phyloP scores from a whole-genome alignment of 1,139 yeast species.

The Diutina scorzettiae region DNA sequence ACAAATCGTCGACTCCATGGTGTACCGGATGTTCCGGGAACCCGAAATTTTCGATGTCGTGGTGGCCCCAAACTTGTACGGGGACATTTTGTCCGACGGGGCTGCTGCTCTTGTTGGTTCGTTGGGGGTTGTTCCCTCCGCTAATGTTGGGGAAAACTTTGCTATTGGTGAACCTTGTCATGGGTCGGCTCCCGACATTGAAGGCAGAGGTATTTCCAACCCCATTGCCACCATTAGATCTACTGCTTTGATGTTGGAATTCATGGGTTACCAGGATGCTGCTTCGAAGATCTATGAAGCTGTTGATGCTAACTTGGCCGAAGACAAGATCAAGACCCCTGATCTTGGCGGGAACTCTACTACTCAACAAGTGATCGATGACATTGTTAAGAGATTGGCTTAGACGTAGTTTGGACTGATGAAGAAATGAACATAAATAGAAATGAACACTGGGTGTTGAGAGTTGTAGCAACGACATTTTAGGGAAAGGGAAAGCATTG shows the following conservation, averaged over 20 bases:
- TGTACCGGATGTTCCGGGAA: constrained; percentile 95
- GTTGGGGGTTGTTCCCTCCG: constrained; percentile 95
- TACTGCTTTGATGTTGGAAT: constrained; percentile 93
- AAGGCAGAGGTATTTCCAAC: constrained; percentile 88
- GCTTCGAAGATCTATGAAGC: constrained; percentile 91
- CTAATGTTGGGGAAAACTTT: constrained; percentile 91
- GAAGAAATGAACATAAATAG: too few relatives aligned
- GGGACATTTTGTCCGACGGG: constrained; percentile 95
- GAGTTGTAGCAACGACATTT: too few relatives aligned
- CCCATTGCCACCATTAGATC: constrained; percentile 98
- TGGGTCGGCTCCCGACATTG: constrained; percentile 98
- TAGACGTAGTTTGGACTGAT: too few relatives aligned
- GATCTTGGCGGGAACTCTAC: constrained; percentile 86
- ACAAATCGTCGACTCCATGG: constrained; percentile 98
- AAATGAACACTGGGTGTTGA: too few relatives aligned
- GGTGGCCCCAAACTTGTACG: constrained; percentile 96
- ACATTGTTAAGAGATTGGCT: constrained; percentile 37
- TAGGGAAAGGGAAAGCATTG: too few relatives aligned
- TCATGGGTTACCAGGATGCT: constrained; percentile 81
- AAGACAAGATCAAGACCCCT: constrained; percentile 75
- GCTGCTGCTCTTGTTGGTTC: constrained; percentile 99
- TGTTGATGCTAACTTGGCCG: constrained; percentile 84
- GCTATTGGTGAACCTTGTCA: constrained; percentile 99
- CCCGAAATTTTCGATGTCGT: constrained; percentile 95
- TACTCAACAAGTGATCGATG: constrained; percentile 79